These are phyloP conservation scores for Eucalyptus virginea DNA, from an alignment of 345 rosid species.

Conservation along the genomic window DNA sequence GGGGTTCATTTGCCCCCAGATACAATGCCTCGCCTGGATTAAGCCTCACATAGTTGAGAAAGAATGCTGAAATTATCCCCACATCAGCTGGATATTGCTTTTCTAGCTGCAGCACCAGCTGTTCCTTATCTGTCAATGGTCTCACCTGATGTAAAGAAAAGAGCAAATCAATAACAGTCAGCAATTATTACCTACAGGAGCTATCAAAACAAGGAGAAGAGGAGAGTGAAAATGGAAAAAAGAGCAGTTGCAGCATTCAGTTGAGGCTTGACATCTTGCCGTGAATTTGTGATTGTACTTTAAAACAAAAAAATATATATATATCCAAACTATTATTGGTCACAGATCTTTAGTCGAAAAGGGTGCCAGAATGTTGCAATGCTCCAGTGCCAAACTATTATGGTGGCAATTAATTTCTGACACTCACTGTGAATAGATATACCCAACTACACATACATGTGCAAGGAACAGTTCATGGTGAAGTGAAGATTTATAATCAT, in stretches of 20 bases:
- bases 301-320: not conserved
- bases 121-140: conserved; percentile 77
- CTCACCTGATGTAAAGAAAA: conserved; percentile 33
- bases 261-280: not conserved
- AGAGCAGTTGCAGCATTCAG: not conserved
- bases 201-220: not conserved
- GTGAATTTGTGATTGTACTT: not conserved
- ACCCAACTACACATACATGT: not conserved
- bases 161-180: not conserved
- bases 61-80: conserved; percentile 82
- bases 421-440: not conserved
- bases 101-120: conserved; percentile 71
- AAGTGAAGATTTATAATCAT: not conserved
- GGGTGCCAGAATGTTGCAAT: not conserved
- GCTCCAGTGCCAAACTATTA: not conserved
- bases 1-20: conserved; percentile 94
- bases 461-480: not conserved
- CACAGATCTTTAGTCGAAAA: not conserved
- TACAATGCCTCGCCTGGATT: conserved; percentile 93
- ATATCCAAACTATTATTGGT: not conserved
- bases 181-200: not conserved
- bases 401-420: not conserved
- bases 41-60: conserved; percentile 86
- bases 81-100: conserved; percentile 78
- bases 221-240: not conserved